Conservation (phyloP, 495 filamentous ascomycete species). For the Aspergillus mulundensis region DNA sequence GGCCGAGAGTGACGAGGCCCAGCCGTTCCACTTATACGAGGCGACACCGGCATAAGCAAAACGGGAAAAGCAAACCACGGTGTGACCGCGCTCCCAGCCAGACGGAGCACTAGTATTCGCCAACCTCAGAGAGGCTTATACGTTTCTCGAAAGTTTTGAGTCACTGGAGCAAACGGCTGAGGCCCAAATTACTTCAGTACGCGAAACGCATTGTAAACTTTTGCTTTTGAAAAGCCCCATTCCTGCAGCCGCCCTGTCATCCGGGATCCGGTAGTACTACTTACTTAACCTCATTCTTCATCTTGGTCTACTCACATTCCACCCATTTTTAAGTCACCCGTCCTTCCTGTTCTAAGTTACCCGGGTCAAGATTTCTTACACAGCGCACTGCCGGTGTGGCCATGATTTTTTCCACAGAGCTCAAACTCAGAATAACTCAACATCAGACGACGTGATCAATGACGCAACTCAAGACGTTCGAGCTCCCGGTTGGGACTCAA, state of each 20-base stretch:
- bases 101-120: constrained; percentile 8
- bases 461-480: constrained; percentile 34
- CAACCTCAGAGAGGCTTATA: constrained; percentile 3
- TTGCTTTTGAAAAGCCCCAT: constrained; percentile 7
- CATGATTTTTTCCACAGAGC: constrained; percentile 20
- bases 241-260: background rate
- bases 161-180: background rate
- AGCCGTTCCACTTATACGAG: constrained; percentile 8
- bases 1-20: constrained; percentile 15
- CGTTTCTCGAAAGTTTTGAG: background rate
- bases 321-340: background rate
- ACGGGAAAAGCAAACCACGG: constrained; percentile 2
- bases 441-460: constrained; percentile 25
- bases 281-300: constrained; percentile 5
- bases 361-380: constrained; percentile 7
- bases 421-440: constrained; percentile 6
- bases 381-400: constrained; percentile 11
- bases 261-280: background rate
- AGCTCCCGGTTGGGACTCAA: constrained; percentile 40
- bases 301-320: background rate
- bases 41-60: constrained; percentile 4
- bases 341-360: background rate
- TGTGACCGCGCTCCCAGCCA: constrained; percentile 4
- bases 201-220: background rate
- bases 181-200: constrained; percentile 8